A percentile compares a stretch with the other conserved stretches of the same genome.
phyloP scores from a whole-genome alignment of 805 yeast genomes.

The Candida dajiaensis region DNA sequence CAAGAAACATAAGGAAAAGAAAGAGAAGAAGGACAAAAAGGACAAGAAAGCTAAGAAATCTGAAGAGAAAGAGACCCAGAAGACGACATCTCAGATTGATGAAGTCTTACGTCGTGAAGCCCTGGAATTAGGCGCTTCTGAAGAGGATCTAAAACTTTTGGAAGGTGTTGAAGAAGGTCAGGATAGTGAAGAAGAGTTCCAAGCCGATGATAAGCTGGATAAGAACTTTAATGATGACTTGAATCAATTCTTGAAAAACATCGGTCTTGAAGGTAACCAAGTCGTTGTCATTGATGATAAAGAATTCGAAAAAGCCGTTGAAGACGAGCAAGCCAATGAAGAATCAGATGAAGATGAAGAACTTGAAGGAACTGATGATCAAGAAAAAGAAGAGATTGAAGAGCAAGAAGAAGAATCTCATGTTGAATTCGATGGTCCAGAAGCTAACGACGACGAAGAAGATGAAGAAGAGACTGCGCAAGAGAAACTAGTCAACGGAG shows the following conservation, averaged over 20 bases:
- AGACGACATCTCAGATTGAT: slow-evolving; percentile 4
- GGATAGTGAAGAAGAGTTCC: slow-evolving; percentile 34
- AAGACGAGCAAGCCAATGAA: slow-evolving; percentile 30
- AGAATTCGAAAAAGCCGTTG: slow-evolving; percentile 36
- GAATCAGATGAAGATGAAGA: slow-evolving; percentile 32
- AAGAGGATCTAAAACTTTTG: slow-evolving; percentile 67
- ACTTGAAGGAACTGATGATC: slow-evolving; percentile 24
- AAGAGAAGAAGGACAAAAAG: slow-evolving; percentile 14
- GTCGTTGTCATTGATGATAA: slow-evolving; percentile 31
- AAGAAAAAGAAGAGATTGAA: slow-evolving; percentile 21
- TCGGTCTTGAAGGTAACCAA: slow-evolving; percentile 50
- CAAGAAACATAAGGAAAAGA: slow-evolving; percentile 19
- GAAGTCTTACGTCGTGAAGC: slow-evolving; percentile 62
- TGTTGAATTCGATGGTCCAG: slow-evolving; percentile 24
- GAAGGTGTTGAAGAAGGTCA: slow-evolving; percentile 48
- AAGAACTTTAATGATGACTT: slow-evolving; percentile 47
- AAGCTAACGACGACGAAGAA: slow-evolving; percentile 7
- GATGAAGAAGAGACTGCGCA: slow-evolving; percentile 16
- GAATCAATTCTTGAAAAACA: slow-evolving; percentile 53
- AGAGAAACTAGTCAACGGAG: slow-evolving; percentile 13
- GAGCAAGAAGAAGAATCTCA: slow-evolving; percentile 24
- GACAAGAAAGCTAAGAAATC: slow-evolving; percentile 21
- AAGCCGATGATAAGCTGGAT: slow-evolving; percentile 28
- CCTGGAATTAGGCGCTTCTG: slow-evolving; percentile 76
- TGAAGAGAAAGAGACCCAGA: slow-evolving; percentile 2